Conservation (phyloP, 1,139 yeast species). For the Yamadazyma conglobata region DNA sequence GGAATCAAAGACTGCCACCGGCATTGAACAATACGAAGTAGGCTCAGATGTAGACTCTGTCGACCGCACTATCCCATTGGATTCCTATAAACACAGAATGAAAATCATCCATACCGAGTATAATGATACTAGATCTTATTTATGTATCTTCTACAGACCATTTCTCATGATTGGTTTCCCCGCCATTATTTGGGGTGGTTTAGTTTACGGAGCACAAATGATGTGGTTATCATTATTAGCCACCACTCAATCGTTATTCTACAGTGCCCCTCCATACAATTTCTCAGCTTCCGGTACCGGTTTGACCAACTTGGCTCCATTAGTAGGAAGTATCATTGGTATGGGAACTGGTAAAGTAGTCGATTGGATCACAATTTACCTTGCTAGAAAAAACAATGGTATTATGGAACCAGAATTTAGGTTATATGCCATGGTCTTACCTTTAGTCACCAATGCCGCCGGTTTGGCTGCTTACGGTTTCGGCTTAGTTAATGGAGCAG, state of each 20-base stretch:
- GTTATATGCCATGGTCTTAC: slow-evolving; percentile 35
- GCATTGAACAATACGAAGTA: slow-evolving; percentile 6
- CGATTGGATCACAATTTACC: slow-evolving; percentile 34
- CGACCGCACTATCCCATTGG: slow-evolving; percentile 22
- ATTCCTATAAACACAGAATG: slow-evolving; percentile 35
- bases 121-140: slow-evolving; percentile 40
- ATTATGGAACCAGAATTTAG: slow-evolving; percentile 42
- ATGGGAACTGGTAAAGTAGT: slow-evolving; percentile 43
- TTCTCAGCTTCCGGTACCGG: slow-evolving; percentile 37
- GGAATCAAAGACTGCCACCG: slow-evolving; percentile 12
- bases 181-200: slow-evolving; percentile 58
- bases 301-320: slow-evolving; percentile 41
- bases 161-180: slow-evolving; percentile 50
- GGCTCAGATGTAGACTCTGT: slow-evolving; percentile 13
- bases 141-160: slow-evolving; percentile 40
- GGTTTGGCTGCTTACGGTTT: slow-evolving; percentile 40
- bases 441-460: slow-evolving; percentile 38
- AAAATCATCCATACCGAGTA: slow-evolving; percentile 33
- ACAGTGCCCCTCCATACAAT: slow-evolving; percentile 32
- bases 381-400: slow-evolving; percentile 36
- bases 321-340: slow-evolving; percentile 39
- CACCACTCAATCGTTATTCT: slow-evolving; percentile 44
- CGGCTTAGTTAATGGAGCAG: slow-evolving; percentile 25
- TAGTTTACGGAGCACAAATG: slow-evolving; percentile 61
- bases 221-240: slow-evolving; percentile 49